Percentiles rank a stretch among this genome's conserved stretches.
Conservation (phyloP, 768 basidiomycete species). For the Podaxis carcinomalis region DNA sequence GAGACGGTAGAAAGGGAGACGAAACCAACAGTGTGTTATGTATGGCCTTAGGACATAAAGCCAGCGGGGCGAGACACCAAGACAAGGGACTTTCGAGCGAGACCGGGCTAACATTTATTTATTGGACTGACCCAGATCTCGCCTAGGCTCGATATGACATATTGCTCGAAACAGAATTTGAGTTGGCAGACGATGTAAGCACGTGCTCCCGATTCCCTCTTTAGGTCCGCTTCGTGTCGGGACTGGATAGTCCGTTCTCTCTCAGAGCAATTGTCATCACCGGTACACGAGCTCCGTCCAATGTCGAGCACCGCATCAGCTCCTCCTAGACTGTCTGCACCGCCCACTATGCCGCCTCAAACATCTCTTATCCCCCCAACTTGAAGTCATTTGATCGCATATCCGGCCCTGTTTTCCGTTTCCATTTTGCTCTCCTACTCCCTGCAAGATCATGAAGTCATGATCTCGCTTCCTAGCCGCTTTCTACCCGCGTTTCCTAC, state of each 20-base stretch:
- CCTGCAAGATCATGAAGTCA: slow-evolving; percentile 10
- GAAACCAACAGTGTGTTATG: background rate
- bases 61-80: background rate
- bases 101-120: background rate
- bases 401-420: slow-evolving; percentile 6
- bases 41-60: background rate
- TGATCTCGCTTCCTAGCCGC: slow-evolving; percentile 12
- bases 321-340: background rate
- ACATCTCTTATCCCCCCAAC: too few relatives aligned
- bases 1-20: background rate
- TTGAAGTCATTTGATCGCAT: background rate
- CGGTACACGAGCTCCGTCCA: background rate
- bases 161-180: slow-evolving; percentile 9
- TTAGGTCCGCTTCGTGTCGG: background rate
- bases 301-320: background rate
- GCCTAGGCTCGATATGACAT: slow-evolving; percentile 8
- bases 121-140: slow-evolving; percentile 8
- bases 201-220: background rate
- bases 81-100: background rate
- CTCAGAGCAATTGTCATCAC: background rate
- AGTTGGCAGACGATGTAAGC: background rate
- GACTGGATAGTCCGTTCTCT: background rate
- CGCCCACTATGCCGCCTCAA: background rate
- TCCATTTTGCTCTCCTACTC: slow-evolving; percentile 10
- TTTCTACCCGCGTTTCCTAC: slow-evolving; percentile 11